A percentile compares a stretch with the other conserved stretches of the same genome.
Conservation (phyloP, 768 basidiomycete genomes). For the Rubroboletus pulcherrimus region DNA sequence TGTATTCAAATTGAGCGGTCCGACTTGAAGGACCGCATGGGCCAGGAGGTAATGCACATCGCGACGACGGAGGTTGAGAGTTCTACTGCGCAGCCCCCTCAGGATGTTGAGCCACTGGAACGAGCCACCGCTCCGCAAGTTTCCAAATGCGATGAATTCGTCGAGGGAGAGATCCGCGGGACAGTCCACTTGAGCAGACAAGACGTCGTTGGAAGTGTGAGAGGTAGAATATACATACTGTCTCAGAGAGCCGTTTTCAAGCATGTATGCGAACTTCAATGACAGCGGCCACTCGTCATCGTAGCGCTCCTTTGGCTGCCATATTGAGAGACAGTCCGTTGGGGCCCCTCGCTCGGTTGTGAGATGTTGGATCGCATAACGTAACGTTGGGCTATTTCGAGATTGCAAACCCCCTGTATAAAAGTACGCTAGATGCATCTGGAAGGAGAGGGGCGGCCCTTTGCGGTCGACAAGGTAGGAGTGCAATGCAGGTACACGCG, state of each 20-base stretch:
- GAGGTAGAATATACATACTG: not conserved
- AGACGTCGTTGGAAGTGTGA: not conserved
- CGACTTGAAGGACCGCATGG: not conserved
- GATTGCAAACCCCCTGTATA: too few relatives aligned
- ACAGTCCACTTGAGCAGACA: too few relatives aligned
- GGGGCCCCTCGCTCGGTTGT: not conserved
- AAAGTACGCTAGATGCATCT: not conserved
- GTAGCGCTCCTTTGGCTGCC: too few relatives aligned
- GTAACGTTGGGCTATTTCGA: not conserved
- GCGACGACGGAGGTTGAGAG: not conserved
- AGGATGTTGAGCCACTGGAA: too few relatives aligned
- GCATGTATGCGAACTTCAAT: not conserved
- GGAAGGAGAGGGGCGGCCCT: not conserved
- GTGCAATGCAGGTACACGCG: conserved; percentile 25
- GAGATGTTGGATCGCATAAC: not conserved
- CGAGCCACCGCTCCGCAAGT: too few relatives aligned
- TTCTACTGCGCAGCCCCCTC: not conserved
- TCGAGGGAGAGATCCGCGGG: too few relatives aligned
- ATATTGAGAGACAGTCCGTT: not conserved
- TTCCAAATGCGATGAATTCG: too few relatives aligned
- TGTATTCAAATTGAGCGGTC: conserved; percentile 23
- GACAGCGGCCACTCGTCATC: too few relatives aligned
- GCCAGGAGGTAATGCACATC: not conserved
- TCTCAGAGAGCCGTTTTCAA: not conserved
- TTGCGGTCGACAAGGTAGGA: not conserved